Evolutionary conservation across 495 filamentous ascomycete genomes (phyloP).

Genomic region (Staphylotrichum longicolle): DNA sequence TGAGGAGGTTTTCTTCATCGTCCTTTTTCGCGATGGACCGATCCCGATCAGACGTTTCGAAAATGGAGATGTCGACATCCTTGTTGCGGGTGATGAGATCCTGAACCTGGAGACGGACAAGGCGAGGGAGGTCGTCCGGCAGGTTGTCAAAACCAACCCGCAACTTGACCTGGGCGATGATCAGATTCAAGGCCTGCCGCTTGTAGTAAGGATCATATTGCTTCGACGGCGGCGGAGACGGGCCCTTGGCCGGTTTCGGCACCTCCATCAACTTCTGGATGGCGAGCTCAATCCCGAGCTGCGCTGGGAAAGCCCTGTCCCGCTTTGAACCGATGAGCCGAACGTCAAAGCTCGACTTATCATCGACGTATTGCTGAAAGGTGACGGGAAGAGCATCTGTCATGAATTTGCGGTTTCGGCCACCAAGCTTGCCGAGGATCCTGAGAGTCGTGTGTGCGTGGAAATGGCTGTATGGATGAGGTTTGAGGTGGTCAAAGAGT

Average conservation of each 20-base stretch:
- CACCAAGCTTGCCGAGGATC: constrained; percentile 96
- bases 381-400: constrained; percentile 77
- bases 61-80: constrained; percentile 57
- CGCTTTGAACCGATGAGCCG: constrained; percentile 82
- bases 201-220: constrained; percentile 86
- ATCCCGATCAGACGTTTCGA: constrained; percentile 70
- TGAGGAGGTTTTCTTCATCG: constrained; percentile 73
- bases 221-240: constrained; percentile 40
- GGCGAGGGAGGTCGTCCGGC: constrained; percentile 80
- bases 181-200: constrained; percentile 81
- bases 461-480: constrained; percentile 91
- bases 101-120: constrained; percentile 83
- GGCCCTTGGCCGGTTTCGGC: constrained; percentile 54
- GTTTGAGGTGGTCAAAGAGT: constrained; percentile 89
- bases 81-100: constrained; percentile 72
- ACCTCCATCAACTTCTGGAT: constrained; percentile 80
- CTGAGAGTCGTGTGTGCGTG: constrained; percentile 96
- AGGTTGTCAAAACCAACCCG: constrained; percentile 83
- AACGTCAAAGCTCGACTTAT: constrained; percentile 79
- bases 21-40: constrained; percentile 83
- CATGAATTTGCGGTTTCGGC: constrained; percentile 91
- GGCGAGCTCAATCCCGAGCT: constrained; percentile 82
- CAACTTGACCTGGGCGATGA: constrained; percentile 84
- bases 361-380: constrained; percentile 83
- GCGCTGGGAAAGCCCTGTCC: constrained; percentile 81